Evolutionary conservation across 148 eudicot species (phyloP), one percentile per base, ranked within the genome.

Genomic region (Camellia sinensis): DNA sequence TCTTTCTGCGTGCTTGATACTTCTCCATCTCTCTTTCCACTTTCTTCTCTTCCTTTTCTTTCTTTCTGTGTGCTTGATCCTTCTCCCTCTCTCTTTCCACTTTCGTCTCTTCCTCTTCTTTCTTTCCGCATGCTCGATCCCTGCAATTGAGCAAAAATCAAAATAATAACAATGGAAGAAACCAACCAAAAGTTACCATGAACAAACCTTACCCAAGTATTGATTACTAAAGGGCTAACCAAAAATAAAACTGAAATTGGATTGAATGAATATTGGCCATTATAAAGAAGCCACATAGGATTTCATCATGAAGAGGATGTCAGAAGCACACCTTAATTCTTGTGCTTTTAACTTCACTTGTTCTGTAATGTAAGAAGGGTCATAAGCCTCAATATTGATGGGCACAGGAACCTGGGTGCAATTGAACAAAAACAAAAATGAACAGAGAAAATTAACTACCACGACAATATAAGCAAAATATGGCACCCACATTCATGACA

Each of bases 271-370:
- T 21, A 18, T 57, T 74, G 40, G 21, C 64, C 21, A n/a, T 37
- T 65, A 37, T 13, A 66, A 37, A 50, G 62, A 48, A 29, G 46
- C 70, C 12, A 13, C 64, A 68, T n/a, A 63, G 12, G 43, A 18
- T 53, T 78, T 76, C 29, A 75, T 0, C 7, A 59, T 7, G 21
- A 44, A 67, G 74, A 0, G 37, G 19, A 45, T 60, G 56, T n/a
- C 53, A 70, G 2, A 45, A 79, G n/a, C 80, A 73, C 68, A 92
- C 98, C 97, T 91, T 72, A 92, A 65, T 83, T 88, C 80, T 73
- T 86, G 89, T 59, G 90, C 95, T 84, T 87, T 90, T 45, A 84
- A 78, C 83, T 80, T 91, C 82, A 89, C 92, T 88, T 75, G 82
- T 87, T 90, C 94, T 3, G 91, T 75, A 43, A 86, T 48, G 50